Base-by-base conservation (phyloP, 2,329 filamentous ascomycete genomes). In the Fusarium irregulare region DNA sequence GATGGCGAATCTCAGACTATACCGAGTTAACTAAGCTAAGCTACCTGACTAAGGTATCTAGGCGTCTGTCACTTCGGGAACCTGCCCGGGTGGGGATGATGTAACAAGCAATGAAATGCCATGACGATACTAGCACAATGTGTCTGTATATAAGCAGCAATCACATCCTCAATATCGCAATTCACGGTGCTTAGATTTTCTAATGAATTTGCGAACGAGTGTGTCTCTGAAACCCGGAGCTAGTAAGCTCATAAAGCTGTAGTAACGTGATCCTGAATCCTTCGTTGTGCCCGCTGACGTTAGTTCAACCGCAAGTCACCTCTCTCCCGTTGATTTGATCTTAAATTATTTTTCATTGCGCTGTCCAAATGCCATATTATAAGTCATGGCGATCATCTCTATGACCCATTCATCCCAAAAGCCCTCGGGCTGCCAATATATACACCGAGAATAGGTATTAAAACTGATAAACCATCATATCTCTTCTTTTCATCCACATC, bases 391-490 rank as follows among this genome's bases (percentile, higher is more conserved):
- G 46, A 57, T 71, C 44, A 63, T 64, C 42, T 73, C 70, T 65
- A 67, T 51, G 63, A 58, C 69, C 65, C 61, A 64, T 57, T 51
- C 63, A 59, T 66, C 67, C 59, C 54, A 64, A 68, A 73, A 64
- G 71, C 68, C 65, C 60, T 56, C 64, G 40, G 61, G 56, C 60
- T 48, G 51, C 41, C 63, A 69, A 54, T 76, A 76, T 76, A 72
- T 76, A 76, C 74, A 72, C 49, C 60, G 63, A 70, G 71, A 76
- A 76, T 66, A 74, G 61, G 71, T 75, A 76, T 76, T 76, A 76
- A 71, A 76, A 75, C 70, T 70, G 58, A 60, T 76, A 76, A 71
- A 71, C 62, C 63, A 60, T 72, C 67, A 73, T 69, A 41, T 56
- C 50, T 54, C 55, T 64, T 65, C 56, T 65, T 64, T 50, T 66